Conservation (phyloP, 345 rosid genomes). For the Boechera divaricarpa region DNA sequence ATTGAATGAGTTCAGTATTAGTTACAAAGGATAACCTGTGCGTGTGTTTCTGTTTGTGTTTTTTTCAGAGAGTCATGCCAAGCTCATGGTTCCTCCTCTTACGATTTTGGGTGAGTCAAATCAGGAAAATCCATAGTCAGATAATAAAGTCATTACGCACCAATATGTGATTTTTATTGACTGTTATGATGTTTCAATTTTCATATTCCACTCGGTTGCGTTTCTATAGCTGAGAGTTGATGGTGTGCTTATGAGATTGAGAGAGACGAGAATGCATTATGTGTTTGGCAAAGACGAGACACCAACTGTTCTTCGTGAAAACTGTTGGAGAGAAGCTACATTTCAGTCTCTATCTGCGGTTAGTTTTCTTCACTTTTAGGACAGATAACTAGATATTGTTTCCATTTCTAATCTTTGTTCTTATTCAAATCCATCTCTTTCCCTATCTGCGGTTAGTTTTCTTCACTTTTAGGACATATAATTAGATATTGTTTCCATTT, state of each 20-base stretch:
- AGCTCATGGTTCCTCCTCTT: constrained; percentile 95
- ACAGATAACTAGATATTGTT: constrained; percentile 1
- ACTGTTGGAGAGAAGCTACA: constrained; percentile 93
- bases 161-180: constrained; percentile 9
- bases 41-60: constrained; percentile 24
- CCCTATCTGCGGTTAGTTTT: constrained; percentile 66
- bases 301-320: constrained; percentile 77
- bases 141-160: neutral
- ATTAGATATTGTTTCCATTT: neutral
- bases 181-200: constrained; percentile 1
- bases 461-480: constrained; percentile 16
- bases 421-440: neutral
- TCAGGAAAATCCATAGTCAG: neutral
- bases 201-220: constrained; percentile 10
- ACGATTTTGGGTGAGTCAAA: constrained; percentile 88
- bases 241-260: constrained; percentile 91
- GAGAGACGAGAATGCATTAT: constrained; percentile 92
- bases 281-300: constrained; percentile 54
- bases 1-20: constrained; percentile 9
- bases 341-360: constrained; percentile 76
- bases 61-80: constrained; percentile 91
- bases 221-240: constrained; percentile 89
- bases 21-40: constrained; percentile 28
- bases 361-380: constrained; percentile 44
- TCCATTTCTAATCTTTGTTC: constrained; percentile 1